Conservation (phyloP, 2,329 filamentous ascomycete species). For the Zymoseptoria pseudotritici region DNA sequence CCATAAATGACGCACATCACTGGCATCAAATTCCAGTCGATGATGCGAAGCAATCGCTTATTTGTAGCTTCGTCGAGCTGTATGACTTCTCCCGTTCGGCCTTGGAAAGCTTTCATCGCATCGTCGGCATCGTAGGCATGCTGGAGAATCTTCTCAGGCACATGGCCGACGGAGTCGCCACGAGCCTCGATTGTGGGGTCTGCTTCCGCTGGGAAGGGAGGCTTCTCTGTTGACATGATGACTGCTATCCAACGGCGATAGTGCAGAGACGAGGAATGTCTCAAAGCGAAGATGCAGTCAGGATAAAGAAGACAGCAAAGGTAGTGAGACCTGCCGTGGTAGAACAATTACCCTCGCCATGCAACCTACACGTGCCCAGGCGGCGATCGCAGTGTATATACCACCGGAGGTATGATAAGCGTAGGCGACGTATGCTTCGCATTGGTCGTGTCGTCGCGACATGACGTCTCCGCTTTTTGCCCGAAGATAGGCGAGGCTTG, state of each 20-base stretch:
- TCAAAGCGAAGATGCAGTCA: background rate
- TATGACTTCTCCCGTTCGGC: conserved; percentile 44
- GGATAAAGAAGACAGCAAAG: background rate
- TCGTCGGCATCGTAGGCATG: conserved; percentile 54
- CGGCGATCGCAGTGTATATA: no score
- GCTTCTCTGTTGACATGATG: conserved; percentile 9
- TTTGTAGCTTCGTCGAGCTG: conserved; percentile 51
- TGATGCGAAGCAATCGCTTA: conserved; percentile 50
- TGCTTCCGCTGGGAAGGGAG: conserved; percentile 16
- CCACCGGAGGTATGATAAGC: no score
- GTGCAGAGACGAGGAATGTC: no score
- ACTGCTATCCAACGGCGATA: no score
- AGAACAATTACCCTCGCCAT: no score
- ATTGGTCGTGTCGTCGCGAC: no score
- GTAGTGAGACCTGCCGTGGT: background rate
- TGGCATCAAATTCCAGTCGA: conserved; percentile 57
- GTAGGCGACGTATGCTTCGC: no score
- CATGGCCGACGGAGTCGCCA: conserved; percentile 22
- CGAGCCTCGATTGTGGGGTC: conserved; percentile 22
- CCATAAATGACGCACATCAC: conserved; percentile 51
- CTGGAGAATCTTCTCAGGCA: conserved; percentile 36
- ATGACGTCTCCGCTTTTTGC: no score
- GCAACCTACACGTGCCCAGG: no score
- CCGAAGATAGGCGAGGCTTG: no score
- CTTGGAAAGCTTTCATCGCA: conserved; percentile 50